phyloP scores from a whole-genome alignment of 805 yeast genomes.

The Clavispora carvajalis region DNA sequence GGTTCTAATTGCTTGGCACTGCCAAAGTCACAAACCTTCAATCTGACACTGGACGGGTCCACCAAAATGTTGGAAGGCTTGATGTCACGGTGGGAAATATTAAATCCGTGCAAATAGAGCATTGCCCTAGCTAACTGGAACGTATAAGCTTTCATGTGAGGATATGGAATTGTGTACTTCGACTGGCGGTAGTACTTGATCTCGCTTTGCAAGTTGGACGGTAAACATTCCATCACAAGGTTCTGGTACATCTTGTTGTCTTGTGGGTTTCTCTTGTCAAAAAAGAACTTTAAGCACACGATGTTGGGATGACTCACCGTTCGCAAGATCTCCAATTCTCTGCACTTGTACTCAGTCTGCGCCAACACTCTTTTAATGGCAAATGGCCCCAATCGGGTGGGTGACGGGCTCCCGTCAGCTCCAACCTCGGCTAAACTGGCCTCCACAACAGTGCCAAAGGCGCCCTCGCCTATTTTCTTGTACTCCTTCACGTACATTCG shows the following conservation, averaged over 20 bases:
- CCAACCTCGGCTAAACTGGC: conserved; percentile 46
- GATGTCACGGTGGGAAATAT: conserved; percentile 78
- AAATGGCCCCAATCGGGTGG: conserved; percentile 68
- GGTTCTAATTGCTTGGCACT: conserved; percentile 75
- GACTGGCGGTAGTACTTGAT: conserved; percentile 62
- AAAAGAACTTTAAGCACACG: conserved; percentile 62
- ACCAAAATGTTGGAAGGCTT: conserved; percentile 79
- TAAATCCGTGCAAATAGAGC: conserved; percentile 75
- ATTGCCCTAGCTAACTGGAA: conserved; percentile 80
- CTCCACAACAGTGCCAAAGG: conserved; percentile 80
- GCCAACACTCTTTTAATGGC: conserved; percentile 85
- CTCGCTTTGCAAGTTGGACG: conserved; percentile 73
- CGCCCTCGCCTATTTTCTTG: conserved; percentile 78
- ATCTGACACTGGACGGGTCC: conserved; percentile 59
- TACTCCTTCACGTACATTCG: conserved; percentile 69
- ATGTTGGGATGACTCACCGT: conserved; percentile 77
- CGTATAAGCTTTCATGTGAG: conserved; percentile 71
- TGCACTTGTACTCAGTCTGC: conserved; percentile 77
- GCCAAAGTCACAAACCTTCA: conserved; percentile 83
- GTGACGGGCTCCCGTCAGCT: conserved; percentile 13
- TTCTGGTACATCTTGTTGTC: conserved; percentile 72
- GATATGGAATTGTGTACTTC: conserved; percentile 59
- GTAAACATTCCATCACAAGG: conserved; percentile 82
- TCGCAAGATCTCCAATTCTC: conserved; percentile 74
- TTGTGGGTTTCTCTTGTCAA: conserved; percentile 57